Base-by-base conservation (phyloP, 2,329 filamentous ascomycete genomes). In the Cucurbitaria berberidis region DNA sequence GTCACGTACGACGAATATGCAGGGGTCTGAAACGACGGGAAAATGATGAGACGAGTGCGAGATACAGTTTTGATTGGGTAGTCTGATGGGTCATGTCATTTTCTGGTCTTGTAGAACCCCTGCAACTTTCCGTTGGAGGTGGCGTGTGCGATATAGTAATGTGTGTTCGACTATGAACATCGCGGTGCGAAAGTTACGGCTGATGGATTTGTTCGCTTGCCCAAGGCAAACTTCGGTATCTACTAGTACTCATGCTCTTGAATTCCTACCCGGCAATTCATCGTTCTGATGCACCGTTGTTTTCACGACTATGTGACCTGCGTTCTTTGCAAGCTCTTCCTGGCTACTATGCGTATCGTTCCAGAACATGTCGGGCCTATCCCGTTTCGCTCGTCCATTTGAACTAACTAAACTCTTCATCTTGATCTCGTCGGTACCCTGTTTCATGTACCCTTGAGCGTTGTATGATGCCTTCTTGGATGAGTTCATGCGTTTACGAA, bases 261-360 rank as follows among this genome's bases (percentile, higher is more conserved):
- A 44, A 36, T 38, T 34, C 5, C 10, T 11, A 13, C 27, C 48
- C 49, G 43, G 10, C 46, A 8, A 7, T 32, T 55, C 45, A n/a
- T 50, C 9, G 18, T 45, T 26, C 10, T 49, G 40, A 7, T 53
- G 53, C n/a, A 57, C 19, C 9, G 44, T 57, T 6, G 45, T 60
- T 26, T 55, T 58, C 2, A 61, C 45, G 9, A 49, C 18, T 15
- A 61, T 59, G 4, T 32, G 30, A 9, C 41, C 46, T 3, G 43
- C 19, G 9, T 38, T 53, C 6, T 43, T 50, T n/a, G 49, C 48
- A 13, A 62, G 46, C 35, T 54, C 53, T 35, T 58, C 55, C 21
- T 63, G 63, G 29, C 59, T 61, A 15, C 45, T 57, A 19, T 55
- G 21, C 16, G 16, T 34, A 32, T 64, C 54, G 9, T 53, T 43